Evolutionary conservation across 805 yeast genomes (phyloP).

Genomic region (Pichia heedii): DNA sequence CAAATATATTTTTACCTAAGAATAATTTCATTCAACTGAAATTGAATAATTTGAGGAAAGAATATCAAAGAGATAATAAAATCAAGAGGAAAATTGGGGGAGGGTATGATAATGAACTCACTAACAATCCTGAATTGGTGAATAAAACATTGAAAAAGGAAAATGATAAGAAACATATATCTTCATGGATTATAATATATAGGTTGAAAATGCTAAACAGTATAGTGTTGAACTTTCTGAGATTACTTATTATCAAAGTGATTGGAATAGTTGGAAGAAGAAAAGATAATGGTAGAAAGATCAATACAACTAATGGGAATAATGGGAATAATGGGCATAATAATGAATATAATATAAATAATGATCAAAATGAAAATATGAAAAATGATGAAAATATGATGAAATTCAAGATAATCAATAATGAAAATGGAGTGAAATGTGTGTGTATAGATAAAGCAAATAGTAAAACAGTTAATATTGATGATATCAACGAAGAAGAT

Average conservation of each 20-base stretch:
- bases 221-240: constrained; percentile 1
- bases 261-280: background rate
- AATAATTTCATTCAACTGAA: constrained; percentile 45
- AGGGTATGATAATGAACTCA: constrained; percentile 22
- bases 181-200: background rate
- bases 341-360: too few relatives aligned
- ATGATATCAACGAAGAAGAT: constrained; percentile 4
- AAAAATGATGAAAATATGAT: background rate
- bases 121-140: constrained; percentile 22
- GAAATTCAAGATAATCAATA: background rate
- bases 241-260: background rate
- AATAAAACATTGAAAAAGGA: background rate
- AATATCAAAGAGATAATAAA: background rate
- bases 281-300: background rate
- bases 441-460: background rate
- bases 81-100: too few relatives aligned
- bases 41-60: background rate
- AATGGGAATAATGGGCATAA: background rate
- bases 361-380: background rate
- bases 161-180: background rate
- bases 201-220: constrained; percentile 4
- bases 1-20: constrained; percentile 37
- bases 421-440: background rate
- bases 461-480: constrained; percentile 14
- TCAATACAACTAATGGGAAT: background rate